phyloP scores from a whole-genome alignment of 2,329 filamentous ascomycete species.

The Aspergillus phoenicis region DNA sequence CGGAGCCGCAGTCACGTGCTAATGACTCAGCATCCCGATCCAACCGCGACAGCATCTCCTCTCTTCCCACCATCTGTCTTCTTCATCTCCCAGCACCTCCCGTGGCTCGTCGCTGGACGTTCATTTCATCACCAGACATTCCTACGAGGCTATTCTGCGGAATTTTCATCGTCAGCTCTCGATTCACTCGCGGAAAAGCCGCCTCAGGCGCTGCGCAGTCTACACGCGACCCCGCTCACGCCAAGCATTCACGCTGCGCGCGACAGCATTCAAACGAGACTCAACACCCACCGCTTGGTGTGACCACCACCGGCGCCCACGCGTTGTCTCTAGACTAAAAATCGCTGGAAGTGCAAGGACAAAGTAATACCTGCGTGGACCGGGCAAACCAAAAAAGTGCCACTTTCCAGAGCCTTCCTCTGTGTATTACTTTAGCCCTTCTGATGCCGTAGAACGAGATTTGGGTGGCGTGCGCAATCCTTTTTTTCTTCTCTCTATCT shows the following conservation, averaged over 20 bases:
- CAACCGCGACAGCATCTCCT: slow-evolving; percentile 15
- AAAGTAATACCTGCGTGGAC: slow-evolving; percentile 39
- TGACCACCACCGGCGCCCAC: slow-evolving; percentile 18
- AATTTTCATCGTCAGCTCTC: neutral
- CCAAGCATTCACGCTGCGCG: slow-evolving; percentile 30
- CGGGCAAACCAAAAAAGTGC: slow-evolving; percentile 28
- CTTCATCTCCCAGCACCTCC: slow-evolving; percentile 5
- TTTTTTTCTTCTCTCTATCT: slow-evolving; percentile 21
- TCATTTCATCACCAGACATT: neutral
- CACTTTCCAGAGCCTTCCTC: slow-evolving; percentile 36
- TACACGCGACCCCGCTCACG: slow-evolving; percentile 36
- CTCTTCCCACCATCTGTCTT: slow-evolving; percentile 11
- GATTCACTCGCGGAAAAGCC: neutral
- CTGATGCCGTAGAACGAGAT: slow-evolving; percentile 46
- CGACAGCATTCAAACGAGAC: slow-evolving; percentile 27
- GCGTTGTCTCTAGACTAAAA: slow-evolving; percentile 22
- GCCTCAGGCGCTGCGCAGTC: slow-evolving; percentile 2
- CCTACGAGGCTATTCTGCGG: neutral
- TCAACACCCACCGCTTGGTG: slow-evolving; percentile 19
- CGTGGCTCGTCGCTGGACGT: slow-evolving; percentile 1
- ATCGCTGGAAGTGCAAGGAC: slow-evolving; percentile 27
- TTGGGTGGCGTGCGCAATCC: slow-evolving; percentile 30
- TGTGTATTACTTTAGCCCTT: slow-evolving; percentile 45
- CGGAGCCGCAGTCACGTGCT: slow-evolving; percentile 26
- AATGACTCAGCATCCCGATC: slow-evolving; percentile 18